Conservation (phyloP, 495 filamentous ascomycete species). For the Poronia punctata region DNA sequence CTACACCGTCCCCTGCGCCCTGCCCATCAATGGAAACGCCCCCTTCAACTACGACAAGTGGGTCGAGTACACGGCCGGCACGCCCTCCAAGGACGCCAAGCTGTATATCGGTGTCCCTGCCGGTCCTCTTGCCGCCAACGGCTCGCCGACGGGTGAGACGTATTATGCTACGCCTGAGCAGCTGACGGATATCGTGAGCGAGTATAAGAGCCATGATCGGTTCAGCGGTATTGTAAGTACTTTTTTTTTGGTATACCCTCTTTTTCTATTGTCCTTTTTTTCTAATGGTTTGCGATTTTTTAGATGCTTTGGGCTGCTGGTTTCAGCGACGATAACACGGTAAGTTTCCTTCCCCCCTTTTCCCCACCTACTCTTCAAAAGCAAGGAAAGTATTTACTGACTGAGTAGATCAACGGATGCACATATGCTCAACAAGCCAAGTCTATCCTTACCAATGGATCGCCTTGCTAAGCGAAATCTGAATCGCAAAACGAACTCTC, state of each 20-base stretch:
- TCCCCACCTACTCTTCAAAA: too few relatives aligned
- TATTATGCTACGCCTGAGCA: conserved; percentile 38
- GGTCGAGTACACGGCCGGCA: conserved; percentile 36
- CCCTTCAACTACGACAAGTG: conserved; percentile 40
- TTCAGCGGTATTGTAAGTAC: conserved; percentile 47
- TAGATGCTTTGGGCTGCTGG: conserved; percentile 51
- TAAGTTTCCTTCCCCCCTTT: too few relatives aligned
- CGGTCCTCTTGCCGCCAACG: conserved; percentile 32
- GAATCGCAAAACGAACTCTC: background rate
- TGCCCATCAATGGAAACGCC: conserved; percentile 26
- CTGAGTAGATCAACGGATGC: conserved; percentile 33
- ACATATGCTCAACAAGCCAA: conserved; percentile 35
- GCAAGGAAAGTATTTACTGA: too few relatives aligned
- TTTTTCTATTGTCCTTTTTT: too few relatives aligned
- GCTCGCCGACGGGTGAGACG: conserved; percentile 29
- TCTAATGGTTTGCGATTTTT: too few relatives aligned
- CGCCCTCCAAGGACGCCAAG: conserved; percentile 34
- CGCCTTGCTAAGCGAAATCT: conserved; percentile 14
- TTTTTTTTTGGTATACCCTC: too few relatives aligned
- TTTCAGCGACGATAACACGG: conserved; percentile 38
- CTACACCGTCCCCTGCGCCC: conserved; percentile 21
- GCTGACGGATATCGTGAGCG: conserved; percentile 29
- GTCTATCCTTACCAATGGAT: conserved; percentile 23
- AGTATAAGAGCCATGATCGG: conserved; percentile 27
- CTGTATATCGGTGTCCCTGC: conserved; percentile 46